phyloP scores from a whole-genome alignment of 2,329 filamentous ascomycete genomes.

The Clonostachys solani region DNA sequence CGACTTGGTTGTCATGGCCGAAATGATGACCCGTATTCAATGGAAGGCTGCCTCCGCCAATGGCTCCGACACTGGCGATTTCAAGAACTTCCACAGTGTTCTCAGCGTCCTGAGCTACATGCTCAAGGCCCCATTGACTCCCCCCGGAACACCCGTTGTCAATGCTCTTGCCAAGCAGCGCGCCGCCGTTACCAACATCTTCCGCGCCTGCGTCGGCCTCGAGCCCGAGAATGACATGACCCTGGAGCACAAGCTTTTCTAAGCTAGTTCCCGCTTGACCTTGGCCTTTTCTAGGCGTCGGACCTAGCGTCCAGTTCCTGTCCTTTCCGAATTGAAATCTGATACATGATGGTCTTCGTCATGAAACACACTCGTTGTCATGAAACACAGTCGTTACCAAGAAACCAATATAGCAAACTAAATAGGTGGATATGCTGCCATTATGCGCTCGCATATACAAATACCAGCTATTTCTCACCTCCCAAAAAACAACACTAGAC shows the following conservation, averaged over 20 bases:
- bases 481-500: too few relatives aligned
- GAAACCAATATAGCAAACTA: too few relatives aligned
- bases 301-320: too few relatives aligned
- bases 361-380: too few relatives aligned
- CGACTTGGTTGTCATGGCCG: slow-evolving; percentile 85
- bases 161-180: slow-evolving; percentile 97
- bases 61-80: slow-evolving; percentile 57
- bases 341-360: too few relatives aligned
- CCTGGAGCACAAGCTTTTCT: slow-evolving; percentile 96
- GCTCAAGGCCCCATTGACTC: slow-evolving; percentile 93
- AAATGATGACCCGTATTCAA: slow-evolving; percentile 98
- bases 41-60: slow-evolving; percentile 64
- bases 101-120: slow-evolving; percentile 98
- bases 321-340: too few relatives aligned
- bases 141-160: slow-evolving; percentile 90
- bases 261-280: slow-evolving; percentile 15
- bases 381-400: too few relatives aligned
- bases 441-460: too few relatives aligned
- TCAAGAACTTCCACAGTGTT: slow-evolving; percentile 93
- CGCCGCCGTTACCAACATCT: slow-evolving; percentile 91
- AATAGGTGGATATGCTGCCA: too few relatives aligned
- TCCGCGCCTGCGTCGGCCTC: slow-evolving; percentile 93
- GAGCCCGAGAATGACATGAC: slow-evolving; percentile 99
- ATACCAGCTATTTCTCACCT: too few relatives aligned
- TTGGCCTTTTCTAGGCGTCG: too few relatives aligned